Conservation (phyloP, 805 yeast genomes). For the Wickerhamiella dianesei region DNA sequence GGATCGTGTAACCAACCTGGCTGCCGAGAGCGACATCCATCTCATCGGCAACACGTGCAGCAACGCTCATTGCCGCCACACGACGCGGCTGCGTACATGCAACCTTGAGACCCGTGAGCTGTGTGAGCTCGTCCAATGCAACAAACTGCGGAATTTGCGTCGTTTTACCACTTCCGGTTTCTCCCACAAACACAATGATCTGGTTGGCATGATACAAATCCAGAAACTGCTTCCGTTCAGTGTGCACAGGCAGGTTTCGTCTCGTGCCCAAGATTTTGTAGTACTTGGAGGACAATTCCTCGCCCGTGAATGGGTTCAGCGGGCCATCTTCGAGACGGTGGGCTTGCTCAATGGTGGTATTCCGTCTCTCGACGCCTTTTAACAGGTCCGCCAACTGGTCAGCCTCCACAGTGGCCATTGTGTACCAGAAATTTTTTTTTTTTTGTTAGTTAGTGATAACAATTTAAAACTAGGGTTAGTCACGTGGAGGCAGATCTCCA, state of each 20-base stretch:
- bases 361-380: slow-evolving; percentile 15
- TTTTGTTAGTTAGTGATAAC: slow-evolving; percentile 9
- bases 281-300: slow-evolving; percentile 47
- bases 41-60: slow-evolving; percentile 93
- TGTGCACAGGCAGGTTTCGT: slow-evolving; percentile 84
- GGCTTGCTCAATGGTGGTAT: slow-evolving; percentile 26
- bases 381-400: slow-evolving; percentile 2
- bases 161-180: slow-evolving; percentile 97
- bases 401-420: too few species aligned
- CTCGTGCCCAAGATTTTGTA: slow-evolving; percentile 64
- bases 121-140: slow-evolving; percentile 83
- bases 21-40: slow-evolving; percentile 87
- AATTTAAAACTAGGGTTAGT: neutral
- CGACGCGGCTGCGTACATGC: slow-evolving; percentile 90
- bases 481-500: neutral
- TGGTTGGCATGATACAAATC: slow-evolving; percentile 73
- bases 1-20: slow-evolving; percentile 89
- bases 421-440: slow-evolving; percentile 4
- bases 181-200: slow-evolving; percentile 97
- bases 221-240: slow-evolving; percentile 81
- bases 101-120: slow-evolving; percentile 64
- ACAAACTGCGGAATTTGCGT: slow-evolving; percentile 98
- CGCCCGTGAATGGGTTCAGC: slow-evolving; percentile 70
- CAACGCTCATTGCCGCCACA: slow-evolving; percentile 90
- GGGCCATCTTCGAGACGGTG: slow-evolving; percentile 32